A percentile compares a stretch with the other conserved stretches of the same genome.
phyloP scores from a whole-genome alignment of 169 alveolate genomes.

The Plasmodium gallinaceum region DNA sequence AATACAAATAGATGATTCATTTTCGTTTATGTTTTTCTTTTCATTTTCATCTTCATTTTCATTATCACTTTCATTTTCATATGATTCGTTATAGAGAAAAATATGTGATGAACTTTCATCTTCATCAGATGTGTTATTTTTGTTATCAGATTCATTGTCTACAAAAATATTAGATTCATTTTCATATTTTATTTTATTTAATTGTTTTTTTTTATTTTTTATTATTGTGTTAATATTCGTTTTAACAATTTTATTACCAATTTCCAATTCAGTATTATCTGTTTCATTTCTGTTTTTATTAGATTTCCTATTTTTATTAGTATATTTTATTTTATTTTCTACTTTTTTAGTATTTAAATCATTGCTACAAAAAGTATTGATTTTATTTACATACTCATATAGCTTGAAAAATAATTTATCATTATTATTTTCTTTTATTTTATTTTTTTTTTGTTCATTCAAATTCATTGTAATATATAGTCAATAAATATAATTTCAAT shows the following conservation, averaged over 20 bases:
- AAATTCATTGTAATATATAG: too few species aligned
- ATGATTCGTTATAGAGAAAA: too few species aligned
- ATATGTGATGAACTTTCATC: too few species aligned
- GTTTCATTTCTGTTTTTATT: not conserved
- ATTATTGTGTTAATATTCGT: not conserved
- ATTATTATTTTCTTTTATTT: constrained; percentile 11
- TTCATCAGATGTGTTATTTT: too few species aligned
- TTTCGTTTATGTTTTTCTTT: too few species aligned
- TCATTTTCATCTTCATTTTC: too few species aligned
- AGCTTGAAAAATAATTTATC: constrained; percentile 48
- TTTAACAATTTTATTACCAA: not conserved
- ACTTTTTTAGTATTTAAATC: constrained; percentile 18
- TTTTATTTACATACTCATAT: constrained; percentile 59
- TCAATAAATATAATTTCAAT: too few species aligned
- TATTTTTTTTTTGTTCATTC: too few species aligned
- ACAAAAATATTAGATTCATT: not conserved
- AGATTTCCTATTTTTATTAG: constrained; percentile 8
- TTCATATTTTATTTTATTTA: not conserved
- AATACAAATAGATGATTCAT: too few species aligned
- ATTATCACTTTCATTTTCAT: too few species aligned
- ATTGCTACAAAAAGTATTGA: constrained; percentile 18
- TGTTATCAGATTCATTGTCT: too few species aligned
- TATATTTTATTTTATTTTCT: constrained; percentile 1
- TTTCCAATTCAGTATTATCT: not conserved
- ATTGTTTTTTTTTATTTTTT: not conserved